Evolutionary conservation across 345 rosid genomes (phyloP), one percentile per base, ranked within the genome.

Genomic region (Dimocarpus longan): DNA sequence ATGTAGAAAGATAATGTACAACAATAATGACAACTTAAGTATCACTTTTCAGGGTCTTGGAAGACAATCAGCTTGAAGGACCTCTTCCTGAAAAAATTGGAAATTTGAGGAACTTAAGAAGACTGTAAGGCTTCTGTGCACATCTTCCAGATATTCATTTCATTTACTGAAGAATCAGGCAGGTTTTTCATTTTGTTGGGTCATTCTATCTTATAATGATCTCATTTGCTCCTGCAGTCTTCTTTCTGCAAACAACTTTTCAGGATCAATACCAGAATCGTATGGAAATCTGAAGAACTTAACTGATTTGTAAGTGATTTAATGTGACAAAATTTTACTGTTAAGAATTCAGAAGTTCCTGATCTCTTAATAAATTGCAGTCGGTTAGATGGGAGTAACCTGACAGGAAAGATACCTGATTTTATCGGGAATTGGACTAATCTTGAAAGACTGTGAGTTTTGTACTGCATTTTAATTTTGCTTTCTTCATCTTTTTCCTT

Each of bases 391-490:
- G 99, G 97, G 65, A 96, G 39, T 83, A 73, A 71, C 66, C 16
- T 96, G 57, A 89, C 94, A 0, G 99, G 98, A 15, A 90, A 84
- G 84, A 87, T 96, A 78, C 97, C 99, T 5, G 86, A 87, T 65
- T 86, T 96, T 43, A 91, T 96, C 0, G 98, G 95, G 66, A 94
- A 88, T 68, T 96, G 98, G 99, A 94, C 91, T 63, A 76, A 13
- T 16, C 81, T 96, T 13, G 5, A 0, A 0, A 90, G 85, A 78
- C 84, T 96, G 97, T 94, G 84, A 86, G 97, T 88, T 37, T 57
- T 42, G 0, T 73, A 21, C 63, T 56, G 8, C 24, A 57, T 24
- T 50, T 63, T 68, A 18, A 16, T 76, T n/a, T 24, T 8, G n/a
- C 62, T 24, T 8, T 19, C 62, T 44, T 46, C 28, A 1, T 26